phyloP scores from a whole-genome alignment of 352 stramenopile species.

The Globisporangium cylindrosporum region DNA sequence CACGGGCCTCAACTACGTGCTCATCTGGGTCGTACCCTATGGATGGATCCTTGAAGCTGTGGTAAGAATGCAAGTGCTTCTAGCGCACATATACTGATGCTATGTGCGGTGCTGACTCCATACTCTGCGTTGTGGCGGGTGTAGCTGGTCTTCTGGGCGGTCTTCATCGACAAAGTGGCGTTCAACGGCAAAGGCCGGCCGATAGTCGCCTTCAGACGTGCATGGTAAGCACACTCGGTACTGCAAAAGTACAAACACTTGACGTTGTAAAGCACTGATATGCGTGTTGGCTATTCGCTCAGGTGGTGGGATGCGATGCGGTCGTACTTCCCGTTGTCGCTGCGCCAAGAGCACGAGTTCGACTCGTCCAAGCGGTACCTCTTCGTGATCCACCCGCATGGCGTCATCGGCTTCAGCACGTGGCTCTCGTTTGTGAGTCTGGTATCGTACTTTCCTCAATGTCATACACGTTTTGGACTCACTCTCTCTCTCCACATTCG shows the following conservation, averaged over 20 bases:
- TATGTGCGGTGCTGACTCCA: neutral
- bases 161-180: conserved; percentile 31
- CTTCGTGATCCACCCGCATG: conserved; percentile 52
- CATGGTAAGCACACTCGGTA: conserved; percentile 19
- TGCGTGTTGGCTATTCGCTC: neutral
- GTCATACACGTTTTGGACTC: neutral
- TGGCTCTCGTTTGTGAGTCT: conserved; percentile 42
- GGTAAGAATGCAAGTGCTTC: conserved; percentile 11
- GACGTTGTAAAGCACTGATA: too few species aligned
- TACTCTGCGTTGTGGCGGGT: neutral
- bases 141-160: conserved; percentile 32
- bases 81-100: neutral
- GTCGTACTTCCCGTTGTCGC: conserved; percentile 38
- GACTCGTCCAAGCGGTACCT: conserved; percentile 33
- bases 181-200: conserved; percentile 42
- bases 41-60: conserved; percentile 24
- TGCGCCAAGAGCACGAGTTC: conserved; percentile 40
- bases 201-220: conserved; percentile 26
- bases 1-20: conserved; percentile 25
- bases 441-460: neutral
- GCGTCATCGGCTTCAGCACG: conserved; percentile 46
- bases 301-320: conserved; percentile 42
- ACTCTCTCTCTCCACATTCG: neutral
- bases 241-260: neutral
- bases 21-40: conserved; percentile 26